Base-by-base conservation (phyloP, 2,329 filamentous ascomycete genomes). In the Aciculosporium take region DNA sequence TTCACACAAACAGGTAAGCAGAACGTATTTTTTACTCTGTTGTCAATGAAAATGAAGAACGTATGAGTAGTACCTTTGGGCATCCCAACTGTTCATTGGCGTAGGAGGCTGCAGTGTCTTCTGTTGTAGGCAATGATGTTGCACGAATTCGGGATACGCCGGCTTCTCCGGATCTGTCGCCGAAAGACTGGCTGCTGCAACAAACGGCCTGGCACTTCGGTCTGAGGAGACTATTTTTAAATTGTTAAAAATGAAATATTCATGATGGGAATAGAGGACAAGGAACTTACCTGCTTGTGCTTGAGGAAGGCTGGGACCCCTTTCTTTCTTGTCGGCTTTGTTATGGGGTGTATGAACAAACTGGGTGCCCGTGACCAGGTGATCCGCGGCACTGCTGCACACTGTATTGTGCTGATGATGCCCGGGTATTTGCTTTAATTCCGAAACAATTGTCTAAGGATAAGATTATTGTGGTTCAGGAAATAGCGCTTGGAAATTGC, bases 21-120 rank as follows among this genome's bases (percentile, higher is more conserved):
- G 7, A 15, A 3, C 17, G 12, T 32, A 1, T 32, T 18, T 18
- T n/a, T 17, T 10, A 12, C 5, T n/a, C 10, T 24, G 20, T 24
- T 5, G 7, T 35, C 8, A 12, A 5, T 9, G 18, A 28, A 8
- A 7, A 7, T 10, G 8, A 8, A 15, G 17, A 27, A 20, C 13
- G 24, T 28, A 15, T 13, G 54, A 62, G 55, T 49, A 62, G 55
- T 49, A 74, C 71, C 63, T 65, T 58, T 72, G 69, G 54, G 72
- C 69, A 53, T 76, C 69, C 71, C 71, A 76, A 44, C 60, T 62
- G 45, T 57, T 55, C 55, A 62, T 52, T 12, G 30, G 9, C 4
- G 33, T 15, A 10, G n/a, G 15, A 17, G 37, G 31, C 7, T 18
- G 15, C 18, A 24, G 34, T 12, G 21, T 10, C 15, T 21, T 27